Evolutionary conservation across 768 basidiomycete species (phyloP).

Genomic region (Amanita rubescens): DNA sequence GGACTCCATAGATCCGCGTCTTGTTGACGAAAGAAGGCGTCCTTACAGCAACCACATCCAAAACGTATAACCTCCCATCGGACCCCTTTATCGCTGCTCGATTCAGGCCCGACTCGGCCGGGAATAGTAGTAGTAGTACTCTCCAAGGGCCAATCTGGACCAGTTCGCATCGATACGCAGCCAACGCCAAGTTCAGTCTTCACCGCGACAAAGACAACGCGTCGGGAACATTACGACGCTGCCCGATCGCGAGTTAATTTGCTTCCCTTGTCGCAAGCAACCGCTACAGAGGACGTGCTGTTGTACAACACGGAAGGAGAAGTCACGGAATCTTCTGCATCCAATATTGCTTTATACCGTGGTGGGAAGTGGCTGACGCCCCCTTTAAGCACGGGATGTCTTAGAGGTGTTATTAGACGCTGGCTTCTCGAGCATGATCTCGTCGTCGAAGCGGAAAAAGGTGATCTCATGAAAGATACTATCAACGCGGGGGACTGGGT

Average conservation of each 20-base stretch:
- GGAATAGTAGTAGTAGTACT: too few species aligned
- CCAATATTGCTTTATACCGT: constrained; percentile 65
- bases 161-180: constrained; percentile 48
- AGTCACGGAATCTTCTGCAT: constrained; percentile 62
- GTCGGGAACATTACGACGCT: constrained; percentile 48
- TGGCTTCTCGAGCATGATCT: constrained; percentile 58
- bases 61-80: constrained; percentile 7
- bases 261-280: constrained; percentile 23
- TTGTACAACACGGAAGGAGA: constrained; percentile 44
- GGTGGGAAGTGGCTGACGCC: constrained; percentile 61
- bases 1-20: constrained; percentile 10
- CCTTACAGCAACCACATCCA: constrained; percentile 12
- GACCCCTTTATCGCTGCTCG: constrained; percentile 13
- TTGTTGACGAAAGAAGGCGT: constrained; percentile 13
- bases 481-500: constrained; percentile 54
- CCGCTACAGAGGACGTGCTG: constrained; percentile 47
- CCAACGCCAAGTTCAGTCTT: constrained; percentile 49
- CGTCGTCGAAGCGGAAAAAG: constrained; percentile 43
- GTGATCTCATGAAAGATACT: constrained; percentile 32
- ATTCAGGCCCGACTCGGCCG: neutral
- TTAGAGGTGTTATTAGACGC: constrained; percentile 63
- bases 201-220: constrained; percentile 67
- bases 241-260: constrained; percentile 54
- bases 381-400: constrained; percentile 49
- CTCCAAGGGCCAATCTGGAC: constrained; percentile 28